Conservation (phyloP, 31 red algal species). For the Asparagopsis taxiformis region DNA sequence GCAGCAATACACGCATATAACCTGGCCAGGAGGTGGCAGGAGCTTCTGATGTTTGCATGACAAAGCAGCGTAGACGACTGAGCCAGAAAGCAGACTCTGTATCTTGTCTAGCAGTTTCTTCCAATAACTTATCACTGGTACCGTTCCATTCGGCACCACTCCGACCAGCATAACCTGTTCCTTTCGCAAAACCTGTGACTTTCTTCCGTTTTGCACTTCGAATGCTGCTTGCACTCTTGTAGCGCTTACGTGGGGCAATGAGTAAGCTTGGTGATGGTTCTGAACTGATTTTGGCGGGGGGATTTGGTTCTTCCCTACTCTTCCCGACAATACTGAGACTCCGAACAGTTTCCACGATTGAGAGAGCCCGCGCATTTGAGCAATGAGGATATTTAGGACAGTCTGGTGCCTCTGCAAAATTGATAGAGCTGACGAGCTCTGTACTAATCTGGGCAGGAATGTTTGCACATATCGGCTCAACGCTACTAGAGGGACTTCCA, state of each 20-base stretch:
- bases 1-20: slow-evolving; percentile 54
- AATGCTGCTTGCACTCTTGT: slow-evolving; percentile 19
- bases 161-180: slow-evolving; percentile 63
- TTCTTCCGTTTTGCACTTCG: neutral
- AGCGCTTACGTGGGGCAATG: slow-evolving; percentile 43
- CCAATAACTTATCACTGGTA: slow-evolving; percentile 27
- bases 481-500: neutral
- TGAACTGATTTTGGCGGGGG: neutral
- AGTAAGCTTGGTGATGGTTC: too few species aligned
- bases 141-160: slow-evolving; percentile 64
- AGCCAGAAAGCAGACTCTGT: slow-evolving; percentile 50
- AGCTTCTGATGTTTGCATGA: slow-evolving; percentile 19
- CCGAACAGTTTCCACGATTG: slow-evolving; percentile 16
- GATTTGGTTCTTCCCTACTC: slow-evolving; percentile 11
- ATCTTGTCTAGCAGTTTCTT: slow-evolving; percentile 29
- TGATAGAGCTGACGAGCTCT: too few species aligned
- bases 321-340: slow-evolving; percentile 14
- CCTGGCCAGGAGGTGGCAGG: slow-evolving; percentile 46
- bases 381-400: slow-evolving; percentile 34
- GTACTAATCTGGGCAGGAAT: too few species aligned
- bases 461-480: neutral
- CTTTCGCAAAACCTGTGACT: slow-evolving; percentile 61
- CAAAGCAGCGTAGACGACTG: slow-evolving; percentile 48
- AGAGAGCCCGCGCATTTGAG: slow-evolving; percentile 38
- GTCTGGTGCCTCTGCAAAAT: slow-evolving; percentile 1